Evolutionary conservation across 129 eudicot species (phyloP).

Genomic region (Centaurea solstitialis): DNA sequence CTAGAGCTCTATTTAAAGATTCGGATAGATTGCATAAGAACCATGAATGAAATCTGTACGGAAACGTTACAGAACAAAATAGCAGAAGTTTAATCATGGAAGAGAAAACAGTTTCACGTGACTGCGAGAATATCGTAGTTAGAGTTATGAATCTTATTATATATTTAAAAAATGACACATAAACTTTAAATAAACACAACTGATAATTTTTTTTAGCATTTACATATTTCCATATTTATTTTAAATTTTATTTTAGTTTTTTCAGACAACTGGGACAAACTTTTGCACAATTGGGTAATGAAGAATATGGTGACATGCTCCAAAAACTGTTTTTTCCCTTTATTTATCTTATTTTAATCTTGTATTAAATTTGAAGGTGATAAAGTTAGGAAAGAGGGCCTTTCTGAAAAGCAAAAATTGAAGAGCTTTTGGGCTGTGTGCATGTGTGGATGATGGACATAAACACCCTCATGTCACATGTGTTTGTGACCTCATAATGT

Average conservation of each 20-base stretch:
- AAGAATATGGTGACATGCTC: conserved; percentile 25
- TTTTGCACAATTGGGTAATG: conserved; percentile 1
- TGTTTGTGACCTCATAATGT: neutral
- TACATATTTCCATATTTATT: neutral
- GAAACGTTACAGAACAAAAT: neutral
- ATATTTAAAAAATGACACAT: neutral
- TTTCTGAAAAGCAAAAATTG: conserved; percentile 20
- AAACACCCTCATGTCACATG: conserved; percentile 10
- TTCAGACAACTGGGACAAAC: neutral
- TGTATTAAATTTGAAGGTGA: neutral
- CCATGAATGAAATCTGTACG: neutral
- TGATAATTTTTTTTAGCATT: neutral
- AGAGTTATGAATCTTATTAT: neutral
- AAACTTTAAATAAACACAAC: neutral
- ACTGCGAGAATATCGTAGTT: neutral
- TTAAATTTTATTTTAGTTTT: neutral
- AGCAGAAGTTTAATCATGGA: neutral
- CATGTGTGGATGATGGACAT: neutral
- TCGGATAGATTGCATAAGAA: neutral
- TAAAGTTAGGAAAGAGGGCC: conserved; percentile 7
- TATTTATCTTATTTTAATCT: neutral
- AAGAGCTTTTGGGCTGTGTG: conserved; percentile 16
- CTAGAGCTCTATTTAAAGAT: neutral
- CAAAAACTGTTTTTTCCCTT: neutral
- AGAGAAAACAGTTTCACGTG: neutral